phyloP scores from a whole-genome alignment of 257 asterid genomes.

The Thymus quinquecostatus region DNA sequence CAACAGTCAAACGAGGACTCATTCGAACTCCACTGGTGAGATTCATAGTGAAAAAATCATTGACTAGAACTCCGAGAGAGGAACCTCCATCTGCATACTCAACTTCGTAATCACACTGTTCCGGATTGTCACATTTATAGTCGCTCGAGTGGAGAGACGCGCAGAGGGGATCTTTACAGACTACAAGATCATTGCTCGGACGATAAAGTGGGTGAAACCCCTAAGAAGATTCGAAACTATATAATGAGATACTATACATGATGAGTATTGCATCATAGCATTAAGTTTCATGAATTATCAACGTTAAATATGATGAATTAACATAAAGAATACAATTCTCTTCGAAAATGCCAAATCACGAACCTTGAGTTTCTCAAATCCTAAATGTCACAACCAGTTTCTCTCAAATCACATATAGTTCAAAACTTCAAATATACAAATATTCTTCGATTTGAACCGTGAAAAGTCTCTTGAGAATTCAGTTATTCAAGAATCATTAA shows the following conservation, averaged over 20 bases:
- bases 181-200: constrained; percentile 88
- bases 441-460: neutral
- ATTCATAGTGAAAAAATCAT: constrained; percentile 68
- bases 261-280: neutral
- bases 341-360: neutral
- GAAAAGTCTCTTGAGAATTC: neutral
- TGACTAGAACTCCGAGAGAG: constrained; percentile 89
- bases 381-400: neutral
- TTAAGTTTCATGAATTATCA: neutral
- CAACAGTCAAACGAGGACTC: constrained; percentile 76
- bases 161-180: constrained; percentile 84
- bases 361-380: constrained; percentile 5
- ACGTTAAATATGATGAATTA: neutral
- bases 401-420: neutral
- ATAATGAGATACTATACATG: neutral
- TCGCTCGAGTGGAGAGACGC: constrained; percentile 85
- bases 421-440: neutral
- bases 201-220: constrained; percentile 91
- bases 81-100: constrained; percentile 99
- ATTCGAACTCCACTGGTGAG: constrained; percentile 64
- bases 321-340: neutral
- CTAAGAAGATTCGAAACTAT: constrained; percentile 36
- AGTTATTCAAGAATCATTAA: neutral
- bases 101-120: constrained; percentile 94
- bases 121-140: constrained; percentile 71